phyloP scores from a whole-genome alignment of 2,329 filamentous ascomycete species.

The Arachnomyces sp. region DNA sequence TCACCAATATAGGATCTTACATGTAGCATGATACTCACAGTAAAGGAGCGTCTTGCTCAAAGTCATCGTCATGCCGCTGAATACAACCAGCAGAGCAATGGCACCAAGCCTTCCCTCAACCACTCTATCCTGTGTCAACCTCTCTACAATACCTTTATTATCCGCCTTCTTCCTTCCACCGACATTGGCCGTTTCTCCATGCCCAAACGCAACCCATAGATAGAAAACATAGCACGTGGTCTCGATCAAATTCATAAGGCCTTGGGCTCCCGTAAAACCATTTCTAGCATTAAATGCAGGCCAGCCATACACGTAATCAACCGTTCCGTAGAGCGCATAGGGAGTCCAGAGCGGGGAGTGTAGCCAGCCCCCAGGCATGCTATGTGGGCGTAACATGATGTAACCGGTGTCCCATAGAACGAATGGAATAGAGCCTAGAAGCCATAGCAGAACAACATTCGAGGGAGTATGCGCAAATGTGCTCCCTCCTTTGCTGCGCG shows the following conservation, averaged over 20 bases:
- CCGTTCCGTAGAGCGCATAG: constrained; percentile 70
- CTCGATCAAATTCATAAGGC: constrained; percentile 61
- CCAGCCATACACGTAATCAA: constrained; percentile 78
- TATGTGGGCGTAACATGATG: constrained; percentile 69
- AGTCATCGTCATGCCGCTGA: constrained; percentile 55
- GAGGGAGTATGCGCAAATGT: constrained; percentile 54
- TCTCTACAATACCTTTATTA: constrained; percentile 2
- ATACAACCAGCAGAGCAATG: constrained; percentile 51
- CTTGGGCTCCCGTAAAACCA: constrained; percentile 74
- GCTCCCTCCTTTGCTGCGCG: constrained; percentile 17
- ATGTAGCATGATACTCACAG: constrained; percentile 40
- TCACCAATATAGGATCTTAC: neutral
- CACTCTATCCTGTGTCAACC: constrained; percentile 32
- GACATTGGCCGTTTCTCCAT: constrained; percentile 29
- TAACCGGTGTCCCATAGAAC: constrained; percentile 77
- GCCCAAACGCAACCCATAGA: constrained; percentile 45
- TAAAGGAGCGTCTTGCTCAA: constrained; percentile 62
- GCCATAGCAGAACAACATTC: constrained; percentile 59
- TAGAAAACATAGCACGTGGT: constrained; percentile 58
- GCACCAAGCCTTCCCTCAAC: constrained; percentile 47
- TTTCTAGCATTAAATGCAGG: constrained; percentile 59
- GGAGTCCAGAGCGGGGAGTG: constrained; percentile 68
- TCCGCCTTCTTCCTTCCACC: constrained; percentile 17
- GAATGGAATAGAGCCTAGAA: constrained; percentile 65
- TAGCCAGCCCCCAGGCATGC: constrained; percentile 67